These are phyloP conservation scores for Sclerotinia subarctica DNA, from an alignment of 2,329 filamentous ascomycete genomes.

Conservation along the genomic window DNA sequence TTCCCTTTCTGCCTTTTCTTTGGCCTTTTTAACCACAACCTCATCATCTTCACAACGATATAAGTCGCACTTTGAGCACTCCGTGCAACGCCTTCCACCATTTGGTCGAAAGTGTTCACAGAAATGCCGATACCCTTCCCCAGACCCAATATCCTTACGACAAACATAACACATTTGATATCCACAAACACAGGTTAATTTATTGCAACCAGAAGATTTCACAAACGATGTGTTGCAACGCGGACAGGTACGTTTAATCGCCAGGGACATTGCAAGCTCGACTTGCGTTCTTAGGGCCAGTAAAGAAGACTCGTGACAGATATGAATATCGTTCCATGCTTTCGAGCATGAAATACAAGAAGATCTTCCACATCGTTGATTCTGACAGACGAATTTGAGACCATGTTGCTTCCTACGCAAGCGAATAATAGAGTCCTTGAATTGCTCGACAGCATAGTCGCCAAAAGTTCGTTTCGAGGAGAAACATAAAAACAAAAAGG, in stretches of 20 bases:
- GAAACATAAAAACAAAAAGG: constrained; percentile 46
- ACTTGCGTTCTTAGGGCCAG: constrained; percentile 83
- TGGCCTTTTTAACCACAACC: constrained; percentile 63
- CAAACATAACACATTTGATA: constrained; percentile 99
- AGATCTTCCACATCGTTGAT: constrained; percentile 60
- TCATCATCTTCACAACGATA: constrained; percentile 71
- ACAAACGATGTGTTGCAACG: constrained; percentile 89
- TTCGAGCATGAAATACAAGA: constrained; percentile 84
- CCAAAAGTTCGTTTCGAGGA: constrained; percentile 45
- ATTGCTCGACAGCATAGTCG: constrained; percentile 44
- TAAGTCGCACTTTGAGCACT: constrained; percentile 79
- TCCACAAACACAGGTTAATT: constrained; percentile 90
- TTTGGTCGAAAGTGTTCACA: constrained; percentile 91
- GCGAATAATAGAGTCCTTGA: constrained; percentile 61
- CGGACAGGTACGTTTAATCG: constrained; percentile 92
- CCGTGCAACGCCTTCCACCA: constrained; percentile 68
- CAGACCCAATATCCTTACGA: constrained; percentile 65
- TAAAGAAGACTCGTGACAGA: constrained; percentile 81
- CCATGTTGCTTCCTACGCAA: constrained; percentile 69
- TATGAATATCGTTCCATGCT: constrained; percentile 82
- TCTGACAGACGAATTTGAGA: constrained; percentile 73
- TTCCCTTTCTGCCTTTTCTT: constrained; percentile 66
- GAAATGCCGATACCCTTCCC: constrained; percentile 86
- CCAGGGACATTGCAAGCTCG: constrained; percentile 88
- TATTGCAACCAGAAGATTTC: constrained; percentile 93